These are phyloP conservation scores for Mortierella antarctica DNA, from an alignment of 192 early-diverging fungal species.

Conservation along the genomic window DNA sequence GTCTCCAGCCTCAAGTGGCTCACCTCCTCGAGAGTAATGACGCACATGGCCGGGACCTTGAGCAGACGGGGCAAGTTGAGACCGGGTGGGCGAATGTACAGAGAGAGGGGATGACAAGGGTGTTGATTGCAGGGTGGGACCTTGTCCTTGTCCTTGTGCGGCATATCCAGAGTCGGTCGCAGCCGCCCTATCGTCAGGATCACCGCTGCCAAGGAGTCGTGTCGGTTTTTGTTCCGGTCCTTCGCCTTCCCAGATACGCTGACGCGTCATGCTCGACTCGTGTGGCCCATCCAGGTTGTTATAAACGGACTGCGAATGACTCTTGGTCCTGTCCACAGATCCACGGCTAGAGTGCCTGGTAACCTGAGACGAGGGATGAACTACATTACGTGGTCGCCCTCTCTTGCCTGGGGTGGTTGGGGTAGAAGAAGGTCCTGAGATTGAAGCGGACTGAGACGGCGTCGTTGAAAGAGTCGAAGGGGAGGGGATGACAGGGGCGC, in stretches of 20 bases:
- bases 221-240: neutral
- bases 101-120: conserved; percentile 13
- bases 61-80: neutral
- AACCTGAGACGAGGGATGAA: neutral
- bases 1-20: neutral
- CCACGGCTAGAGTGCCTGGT: conserved; percentile 13
- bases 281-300: neutral
- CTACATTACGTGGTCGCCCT: conserved; percentile 42
- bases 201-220: neutral
- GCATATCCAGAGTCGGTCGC: too few relatives aligned
- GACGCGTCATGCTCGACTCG: neutral
- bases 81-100: neutral
- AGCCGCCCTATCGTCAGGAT: neutral
- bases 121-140: neutral
- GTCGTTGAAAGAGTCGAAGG: conserved; percentile 24
- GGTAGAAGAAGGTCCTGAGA: neutral
- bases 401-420: conserved; percentile 34
- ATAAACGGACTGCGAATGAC: too few relatives aligned
- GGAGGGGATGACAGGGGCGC: neutral
- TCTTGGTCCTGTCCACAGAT: conserved; percentile 14
- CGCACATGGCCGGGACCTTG: neutral
- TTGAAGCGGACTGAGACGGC: conserved; percentile 6
- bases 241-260: neutral
- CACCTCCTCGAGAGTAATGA: conserved; percentile 16
- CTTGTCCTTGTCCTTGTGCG: neutral